A percentile compares a stretch with the other conserved stretches of the same genome.
Conservation (phyloP, 441 rosid genomes). For the Euphorbia schlechtendalii region DNA sequence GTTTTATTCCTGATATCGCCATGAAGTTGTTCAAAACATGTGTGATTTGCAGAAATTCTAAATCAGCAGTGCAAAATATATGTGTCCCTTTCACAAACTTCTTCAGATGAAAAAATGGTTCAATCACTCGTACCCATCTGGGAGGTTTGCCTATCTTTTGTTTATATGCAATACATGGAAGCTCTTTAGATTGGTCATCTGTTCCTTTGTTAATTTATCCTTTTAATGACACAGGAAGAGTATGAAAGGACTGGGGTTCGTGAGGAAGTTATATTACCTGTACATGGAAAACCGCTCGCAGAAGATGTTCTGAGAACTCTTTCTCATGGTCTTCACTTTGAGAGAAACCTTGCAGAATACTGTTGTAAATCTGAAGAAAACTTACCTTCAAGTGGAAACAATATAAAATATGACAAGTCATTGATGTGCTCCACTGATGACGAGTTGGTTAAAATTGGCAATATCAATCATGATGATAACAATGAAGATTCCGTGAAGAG, state of each 20-base stretch:
- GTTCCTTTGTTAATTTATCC: constrained; percentile 18
- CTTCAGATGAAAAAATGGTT: constrained; percentile 78
- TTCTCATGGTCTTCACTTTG: constrained; percentile 49
- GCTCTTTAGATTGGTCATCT: constrained; percentile 9
- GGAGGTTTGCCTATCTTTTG: constrained; percentile 57
- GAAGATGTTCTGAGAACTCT: constrained; percentile 63
- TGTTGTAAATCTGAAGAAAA: constrained; percentile 31
- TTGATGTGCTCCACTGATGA: constrained; percentile 24
- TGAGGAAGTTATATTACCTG: constrained; percentile 45
- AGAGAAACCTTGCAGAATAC: constrained; percentile 37
- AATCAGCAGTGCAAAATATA: constrained; percentile 62
- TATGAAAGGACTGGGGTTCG: constrained; percentile 69
- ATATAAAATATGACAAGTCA: constrained; percentile 27
- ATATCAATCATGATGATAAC: constrained; percentile 27
- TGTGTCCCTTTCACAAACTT: constrained; percentile 70
- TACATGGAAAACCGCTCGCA: constrained; percentile 72
- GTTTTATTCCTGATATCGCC: constrained; percentile 14
- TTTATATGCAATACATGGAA: constrained; percentile 11
- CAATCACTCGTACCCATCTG: constrained; percentile 96
- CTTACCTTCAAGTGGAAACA: constrained; percentile 24
- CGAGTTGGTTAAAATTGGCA: constrained; percentile 29
- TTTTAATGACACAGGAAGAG: constrained; percentile 56
- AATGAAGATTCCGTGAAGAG: constrained; percentile 28
- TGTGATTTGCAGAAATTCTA: constrained; percentile 56
- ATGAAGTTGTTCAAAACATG: constrained; percentile 16